Base-by-base conservation (phyloP, 2,329 filamentous ascomycete genomes). In the Fusarium keratoplasticum region DNA sequence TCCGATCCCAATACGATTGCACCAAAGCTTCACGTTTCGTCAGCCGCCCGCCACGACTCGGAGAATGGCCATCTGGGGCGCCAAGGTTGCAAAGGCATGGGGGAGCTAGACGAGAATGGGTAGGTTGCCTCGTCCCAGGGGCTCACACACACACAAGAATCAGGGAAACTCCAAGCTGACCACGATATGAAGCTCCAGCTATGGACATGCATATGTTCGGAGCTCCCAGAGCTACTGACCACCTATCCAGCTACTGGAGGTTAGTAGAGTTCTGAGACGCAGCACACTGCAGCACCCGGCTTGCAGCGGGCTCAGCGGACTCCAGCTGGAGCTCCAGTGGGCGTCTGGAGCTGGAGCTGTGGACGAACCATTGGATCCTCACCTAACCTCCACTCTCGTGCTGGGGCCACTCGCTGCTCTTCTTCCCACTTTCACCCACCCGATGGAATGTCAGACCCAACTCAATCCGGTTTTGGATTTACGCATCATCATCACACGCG, bases 1-100 rank as follows among this genome's bases (percentile, higher is more conserved):
- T 57, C 72, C 72, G 72, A 74, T 75, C 65, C 62, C 59, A 73
- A 72, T 47, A 70, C 69, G 60, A 64, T 74, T 70, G 66, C 67
- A 59, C 61, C 74, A 68, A 54, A 70, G 52, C 62, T 70, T 74
- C 62, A 73, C 62, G 69, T 74, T 74, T 75, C 63, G 69, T 57
- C 61, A 72, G 71, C 64, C 58, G 58, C 68, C 57, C 60, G 60
- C 61, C 47, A 67, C 36, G 69, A 72, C 65, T 73, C 69, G 72
- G 54, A 61, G 67, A 67, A 73, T 73, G 59, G 61, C 58, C 54
- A 74, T 57, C 58, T 69, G 69, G 61, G 65, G 65, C 71, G 72
- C 69, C 69, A 75, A 75, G 72, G 70, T 75, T 74, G 60, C 61
- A 57, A 29, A 44, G 33, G 47, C 50, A 57, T 35, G 20, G 35